These are phyloP conservation scores for Alternaria brassicae DNA, from an alignment of 2,329 filamentous ascomycete genomes.

Conservation along the genomic window DNA sequence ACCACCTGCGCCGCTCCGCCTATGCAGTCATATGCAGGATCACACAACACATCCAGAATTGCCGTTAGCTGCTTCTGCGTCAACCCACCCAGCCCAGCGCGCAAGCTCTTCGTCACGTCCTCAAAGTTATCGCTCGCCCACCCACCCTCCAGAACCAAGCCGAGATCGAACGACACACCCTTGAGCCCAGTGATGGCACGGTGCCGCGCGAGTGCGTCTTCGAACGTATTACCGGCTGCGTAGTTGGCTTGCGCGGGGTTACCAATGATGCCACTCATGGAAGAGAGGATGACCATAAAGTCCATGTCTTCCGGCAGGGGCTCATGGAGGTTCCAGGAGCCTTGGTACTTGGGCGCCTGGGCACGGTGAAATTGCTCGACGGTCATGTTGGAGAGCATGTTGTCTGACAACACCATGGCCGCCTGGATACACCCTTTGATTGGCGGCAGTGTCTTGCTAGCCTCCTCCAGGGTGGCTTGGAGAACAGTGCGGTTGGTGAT, in stretches of 20 bases:
- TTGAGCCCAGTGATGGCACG: slow-evolving; percentile 10
- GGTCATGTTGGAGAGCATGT: slow-evolving; percentile 15
- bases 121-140: slow-evolving; percentile 15
- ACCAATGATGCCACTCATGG: slow-evolving; percentile 25
- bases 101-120: slow-evolving; percentile 13
- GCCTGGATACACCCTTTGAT: slow-evolving; percentile 24
- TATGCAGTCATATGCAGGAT: slow-evolving; percentile 7
- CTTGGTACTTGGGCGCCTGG: slow-evolving; percentile 5
- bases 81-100: slow-evolving; percentile 9
- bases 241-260: slow-evolving; percentile 29
- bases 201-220: slow-evolving; percentile 15
- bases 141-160: slow-evolving; percentile 7
- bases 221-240: slow-evolving; percentile 22
- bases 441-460: slow-evolving; percentile 20
- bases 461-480: slow-evolving; percentile 11
- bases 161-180: slow-evolving; percentile 14
- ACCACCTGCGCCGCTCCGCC: slow-evolving; percentile 8
- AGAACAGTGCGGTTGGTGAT: slow-evolving; percentile 23
- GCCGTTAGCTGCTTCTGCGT: slow-evolving; percentile 17
- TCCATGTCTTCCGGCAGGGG: slow-evolving; percentile 14
- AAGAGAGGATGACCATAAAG: slow-evolving; percentile 31
- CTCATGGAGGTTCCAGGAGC: slow-evolving; percentile 35
- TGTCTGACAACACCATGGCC: slow-evolving; percentile 22
- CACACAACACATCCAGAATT: slow-evolving; percentile 12
- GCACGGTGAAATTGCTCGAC: slow-evolving; percentile 2